Conservation (phyloP, 2,329 filamentous ascomycete genomes). For the Colletotrichum lupini region DNA sequence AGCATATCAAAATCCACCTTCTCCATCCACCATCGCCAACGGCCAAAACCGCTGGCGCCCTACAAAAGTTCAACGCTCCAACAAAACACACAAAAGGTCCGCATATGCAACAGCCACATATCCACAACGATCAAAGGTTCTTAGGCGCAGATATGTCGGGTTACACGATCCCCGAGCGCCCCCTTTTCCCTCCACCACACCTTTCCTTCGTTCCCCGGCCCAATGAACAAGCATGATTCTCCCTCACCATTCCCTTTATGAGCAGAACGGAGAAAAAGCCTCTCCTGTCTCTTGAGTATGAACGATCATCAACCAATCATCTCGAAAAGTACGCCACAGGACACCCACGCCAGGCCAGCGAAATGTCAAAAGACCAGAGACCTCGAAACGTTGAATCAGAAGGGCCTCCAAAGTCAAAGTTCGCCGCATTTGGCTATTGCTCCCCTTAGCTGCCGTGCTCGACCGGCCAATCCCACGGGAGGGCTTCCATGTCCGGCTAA, state of each 20-base stretch:
- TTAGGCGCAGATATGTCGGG: background rate
- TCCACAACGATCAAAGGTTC: constrained; percentile 1
- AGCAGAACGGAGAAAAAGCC: background rate
- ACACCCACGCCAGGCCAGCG: background rate
- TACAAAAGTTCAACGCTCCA: background rate
- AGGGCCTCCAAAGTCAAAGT: background rate
- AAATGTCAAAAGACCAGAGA: background rate
- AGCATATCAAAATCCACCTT: background rate
- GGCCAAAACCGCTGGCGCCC: background rate
- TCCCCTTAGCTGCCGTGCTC: background rate
- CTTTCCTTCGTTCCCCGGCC: constrained; percentile 1
- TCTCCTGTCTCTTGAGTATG: background rate
- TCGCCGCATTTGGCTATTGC: background rate
- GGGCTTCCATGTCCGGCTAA: background rate
- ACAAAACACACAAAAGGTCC: background rate
- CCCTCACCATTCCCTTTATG: background rate
- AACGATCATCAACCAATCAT: background rate
- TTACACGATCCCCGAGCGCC: constrained; percentile 6
- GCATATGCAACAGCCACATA: background rate
- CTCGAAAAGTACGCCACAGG: background rate
- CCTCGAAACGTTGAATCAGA: background rate
- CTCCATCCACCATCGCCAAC: background rate
- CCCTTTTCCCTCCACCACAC: background rate
- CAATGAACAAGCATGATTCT: background rate
- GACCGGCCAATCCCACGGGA: background rate